Evolutionary conservation across 352 stramenopile species (phyloP).

Genomic region (Globisporangium yorkense): DNA sequence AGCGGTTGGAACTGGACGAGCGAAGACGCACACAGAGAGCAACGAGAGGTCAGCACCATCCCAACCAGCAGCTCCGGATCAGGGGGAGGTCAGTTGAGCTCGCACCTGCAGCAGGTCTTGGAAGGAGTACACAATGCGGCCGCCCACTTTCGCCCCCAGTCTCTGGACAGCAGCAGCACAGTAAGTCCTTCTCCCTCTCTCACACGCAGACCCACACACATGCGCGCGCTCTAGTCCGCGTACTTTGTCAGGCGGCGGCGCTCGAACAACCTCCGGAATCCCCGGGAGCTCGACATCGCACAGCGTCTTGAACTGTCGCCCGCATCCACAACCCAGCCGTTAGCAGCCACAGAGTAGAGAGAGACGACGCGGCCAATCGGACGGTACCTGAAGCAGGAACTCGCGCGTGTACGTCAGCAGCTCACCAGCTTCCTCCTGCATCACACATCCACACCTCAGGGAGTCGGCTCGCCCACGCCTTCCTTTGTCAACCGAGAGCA

Average conservation of each 20-base stretch:
- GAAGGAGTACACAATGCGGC: conserved; percentile 51
- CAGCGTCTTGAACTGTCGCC: conserved; percentile 44
- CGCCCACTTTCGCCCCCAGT: conserved; percentile 39
- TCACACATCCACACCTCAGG: not conserved
- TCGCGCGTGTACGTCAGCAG: conserved; percentile 56
- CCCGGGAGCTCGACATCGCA: conserved; percentile 34
- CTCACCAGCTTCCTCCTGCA: conserved; percentile 14
- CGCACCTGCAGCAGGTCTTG: conserved; percentile 55
- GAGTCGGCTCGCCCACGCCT: not conserved
- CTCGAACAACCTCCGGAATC: conserved; percentile 43
- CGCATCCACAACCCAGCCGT: not conserved
- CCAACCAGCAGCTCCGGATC: not conserved
- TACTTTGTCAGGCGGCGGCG: conserved; percentile 29
- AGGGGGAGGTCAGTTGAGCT: not conserved
- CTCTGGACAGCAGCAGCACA: conserved; percentile 18
- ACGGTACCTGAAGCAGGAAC: conserved; percentile 44
- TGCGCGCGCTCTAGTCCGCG: not conserved
- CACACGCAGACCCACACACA: not conserved
- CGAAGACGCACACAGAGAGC: not conserved
- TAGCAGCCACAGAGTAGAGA: not conserved
- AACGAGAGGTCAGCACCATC: not conserved
- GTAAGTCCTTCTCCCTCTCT: not conserved
- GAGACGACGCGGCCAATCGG: not conserved
- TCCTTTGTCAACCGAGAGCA: not conserved
- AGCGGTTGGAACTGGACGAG: conserved; percentile 54